Base-by-base conservation (phyloP, 2,329 filamentous ascomycete genomes). In the Scedosporium aurantiacum region DNA sequence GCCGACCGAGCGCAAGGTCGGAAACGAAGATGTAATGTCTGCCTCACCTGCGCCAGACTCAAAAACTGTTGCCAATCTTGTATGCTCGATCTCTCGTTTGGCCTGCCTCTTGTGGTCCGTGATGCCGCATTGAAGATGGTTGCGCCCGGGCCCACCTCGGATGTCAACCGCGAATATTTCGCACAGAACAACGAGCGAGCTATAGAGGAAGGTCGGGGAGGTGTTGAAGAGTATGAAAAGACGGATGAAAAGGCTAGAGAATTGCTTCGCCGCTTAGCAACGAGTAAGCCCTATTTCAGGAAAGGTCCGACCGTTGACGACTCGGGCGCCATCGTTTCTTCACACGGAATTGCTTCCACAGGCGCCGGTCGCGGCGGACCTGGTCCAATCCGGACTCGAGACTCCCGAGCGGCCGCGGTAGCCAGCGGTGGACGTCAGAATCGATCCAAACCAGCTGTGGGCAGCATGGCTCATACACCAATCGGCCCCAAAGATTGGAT, bases 31-130 rank as follows among this genome's bases (percentile, higher is more conserved):
- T 97, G 93, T 61, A 96, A 90, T 69, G 95, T 97, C 69, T 99
- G 94, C 74, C 81, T 99, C 25, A 99, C 94, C 47, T 99, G 94
- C 78, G 93, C 94, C 23, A 89, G 94, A 54, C 82, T 97, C 66
- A 99, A 99, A 77, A 99, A 99, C 78, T 97, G 94, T 78, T 99
- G 94, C 71, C 94, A 99, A 78, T 93, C 88, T 76, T 99, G 94
- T 79, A 97, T 97, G 91, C 87, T 99, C 60, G 94, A 99, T 80
- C 78, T 99, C 63, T 93, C 90, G 12, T 99, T 97, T 70, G 95
- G 94, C 25, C 80, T 99, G 28, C 94, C 94, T 10, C 96, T 99
- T 70, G 89, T 92, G 14, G 90, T 99, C 63, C 86, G 94, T 70
- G 94, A 99, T 78, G 94, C 94, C 2, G 94, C 95, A 4, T 80